Base-by-base conservation (phyloP, 2,329 filamentous ascomycete species). In the Aspergillus sp. region DNA sequence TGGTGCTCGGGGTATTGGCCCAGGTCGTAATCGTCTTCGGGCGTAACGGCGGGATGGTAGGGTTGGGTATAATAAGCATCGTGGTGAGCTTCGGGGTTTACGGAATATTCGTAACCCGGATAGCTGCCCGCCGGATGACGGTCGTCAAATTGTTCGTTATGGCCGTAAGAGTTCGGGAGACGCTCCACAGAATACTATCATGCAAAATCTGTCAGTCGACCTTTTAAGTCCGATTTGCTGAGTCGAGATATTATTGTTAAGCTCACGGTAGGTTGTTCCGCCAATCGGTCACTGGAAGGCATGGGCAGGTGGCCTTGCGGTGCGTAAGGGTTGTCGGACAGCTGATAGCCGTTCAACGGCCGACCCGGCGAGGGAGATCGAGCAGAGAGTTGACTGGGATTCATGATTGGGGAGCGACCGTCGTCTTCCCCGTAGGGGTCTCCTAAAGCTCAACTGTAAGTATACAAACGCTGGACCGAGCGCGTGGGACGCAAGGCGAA, bases 1-100 rank as follows among this genome's bases (percentile, higher is more conserved):
- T 84, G 81, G 16, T 63, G 62, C 45, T 75, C 72, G 18, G 79
- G 79, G 65, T 88, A 87, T 24, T 85, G 84, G 14, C 77, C 77
- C 36, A 82, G 67, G 51, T 86, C 84, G 62, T 82, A 81, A 60
- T 84, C 82, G 22, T 88, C 86, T 42, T 85, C 80, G 0, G 74
- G 73, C 0, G 73, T 72, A 4, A 83, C 82, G 10, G 84, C 80
- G 12, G 91, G 90, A 65, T 92, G 85, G 75, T 96, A 96, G 1
- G 91, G 89, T 66, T 90, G 87, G 67, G 88, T 91, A 75, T 90
- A 94, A 80, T 96, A 96, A 57, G 87, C 85, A 75, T 96, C 91
- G 72, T 95, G 91, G 70, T 96, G 92, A 59, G 88, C 87, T 73
- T 96, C 88, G 10, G 94, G 92, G 70, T 92, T 87, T 61, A 96